Base-by-base conservation (phyloP, 139 green algal genomes). In the Gonium pectorale region DNA sequence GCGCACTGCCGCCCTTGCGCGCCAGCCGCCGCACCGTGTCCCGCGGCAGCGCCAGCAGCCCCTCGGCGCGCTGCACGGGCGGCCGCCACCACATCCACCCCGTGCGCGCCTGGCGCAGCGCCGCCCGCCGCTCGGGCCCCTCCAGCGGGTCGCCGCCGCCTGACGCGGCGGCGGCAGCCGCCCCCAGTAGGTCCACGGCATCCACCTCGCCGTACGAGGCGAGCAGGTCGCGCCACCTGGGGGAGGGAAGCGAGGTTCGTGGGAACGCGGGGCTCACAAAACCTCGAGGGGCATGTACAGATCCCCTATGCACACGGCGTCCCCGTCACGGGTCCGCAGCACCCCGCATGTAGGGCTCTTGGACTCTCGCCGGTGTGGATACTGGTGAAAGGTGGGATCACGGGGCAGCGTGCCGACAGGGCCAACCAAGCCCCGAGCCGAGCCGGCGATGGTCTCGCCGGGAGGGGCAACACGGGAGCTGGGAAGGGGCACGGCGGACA, bases 151-250 rank as follows among this genome's bases (percentile, higher is more conserved):
- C 73, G 9, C 73, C 73, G 8, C 35, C 38, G n/a, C n/a, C n/a
- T n/a, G n/a, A n/a, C n/a, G n/a, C n/a, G n/a, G 62, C 27, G 0
- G 54, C 73, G 9, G 56, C 38, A n/a, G 73, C 73, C 9, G 73
- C 73, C 33, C 54, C 73, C 75, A 82, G 59, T 59, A 82, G 59
- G 59, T 82, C 75, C 59, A 82, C 75, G 15, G 75, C 59, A n/a
- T 82, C 75, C n/a, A 71, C 59, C 75, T 82, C 75, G 59, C 75
- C 75, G 56, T 72, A 71, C 2, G 75, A 82, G 29, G 75, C 75
- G 17, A 82, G 75, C 75, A 82, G 75, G 40, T 82, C 75, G 29
- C 75, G 75, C 59, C 59, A 82, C 75, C 75, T 82, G 73, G 37
- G 49, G 19, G 56, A 6, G 17, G 21, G 56, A 17, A n/a, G 56